Conservation (phyloP, 371 early-diverging fungal species). For the Conidiobolus incongruus region DNA sequence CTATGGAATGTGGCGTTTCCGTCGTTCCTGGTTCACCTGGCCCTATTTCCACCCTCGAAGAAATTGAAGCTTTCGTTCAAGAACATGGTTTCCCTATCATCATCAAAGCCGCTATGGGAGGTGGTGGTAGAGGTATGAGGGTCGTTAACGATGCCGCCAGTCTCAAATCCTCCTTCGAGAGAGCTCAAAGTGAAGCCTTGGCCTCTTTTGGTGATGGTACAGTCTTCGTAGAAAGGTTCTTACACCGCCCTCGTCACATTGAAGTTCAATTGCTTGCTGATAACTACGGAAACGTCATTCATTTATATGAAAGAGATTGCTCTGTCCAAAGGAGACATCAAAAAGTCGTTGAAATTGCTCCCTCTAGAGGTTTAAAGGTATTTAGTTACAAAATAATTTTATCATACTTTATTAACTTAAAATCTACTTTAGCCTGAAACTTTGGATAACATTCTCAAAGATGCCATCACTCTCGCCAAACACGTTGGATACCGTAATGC, state of each 20-base stretch:
- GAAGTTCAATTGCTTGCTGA: slow-evolving; percentile 96
- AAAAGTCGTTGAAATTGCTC: slow-evolving; percentile 91
- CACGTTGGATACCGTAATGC: slow-evolving; percentile 78
- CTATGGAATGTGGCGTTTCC: slow-evolving; percentile 56
- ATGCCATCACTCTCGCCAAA: slow-evolving; percentile 81
- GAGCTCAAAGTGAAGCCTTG: slow-evolving; percentile 84
- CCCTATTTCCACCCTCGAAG: slow-evolving; percentile 35
- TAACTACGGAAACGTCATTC: slow-evolving; percentile 89
- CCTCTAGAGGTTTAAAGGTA: no score
- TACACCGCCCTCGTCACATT: slow-evolving; percentile 87
- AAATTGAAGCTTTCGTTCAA: slow-evolving; percentile 48
- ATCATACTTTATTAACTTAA: no score
- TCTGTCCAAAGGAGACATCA: slow-evolving; percentile 97
- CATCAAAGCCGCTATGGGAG: slow-evolving; percentile 98
- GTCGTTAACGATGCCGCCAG: slow-evolving; percentile 48
- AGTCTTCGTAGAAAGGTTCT: slow-evolving; percentile 90
- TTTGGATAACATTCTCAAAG: slow-evolving; percentile 60
- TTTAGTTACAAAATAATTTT: no score
- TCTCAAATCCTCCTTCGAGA: slow-evolving; percentile 59
- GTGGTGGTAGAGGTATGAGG: slow-evolving; percentile 98
- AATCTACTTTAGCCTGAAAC: slow-evolving; percentile 20
- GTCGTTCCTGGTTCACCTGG: slow-evolving; percentile 78
- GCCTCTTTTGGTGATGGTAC: slow-evolving; percentile 95
- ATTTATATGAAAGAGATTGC: slow-evolving; percentile 96
- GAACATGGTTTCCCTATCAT: slow-evolving; percentile 89